Percentiles rank a stretch among this genome's conserved stretches.
Evolutionary conservation across 768 basidiomycete species (phyloP).

Genomic region (Punctularia strigosozonata): DNA sequence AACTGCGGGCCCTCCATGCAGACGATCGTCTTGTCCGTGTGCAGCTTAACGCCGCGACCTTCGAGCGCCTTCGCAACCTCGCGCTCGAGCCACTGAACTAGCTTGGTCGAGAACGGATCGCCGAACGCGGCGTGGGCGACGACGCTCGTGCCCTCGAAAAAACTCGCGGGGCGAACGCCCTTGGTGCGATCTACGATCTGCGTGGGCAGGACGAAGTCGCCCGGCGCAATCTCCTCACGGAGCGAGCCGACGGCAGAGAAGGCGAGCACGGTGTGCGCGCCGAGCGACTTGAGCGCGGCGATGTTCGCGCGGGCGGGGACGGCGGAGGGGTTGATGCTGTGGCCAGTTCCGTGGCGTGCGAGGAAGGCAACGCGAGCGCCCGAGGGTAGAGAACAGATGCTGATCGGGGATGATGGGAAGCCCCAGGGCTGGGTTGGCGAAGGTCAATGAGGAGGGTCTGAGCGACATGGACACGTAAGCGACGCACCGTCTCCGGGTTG

Average conservation of each 20-base stretch:
- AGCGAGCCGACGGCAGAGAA: constrained; percentile 95
- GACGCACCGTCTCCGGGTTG: constrained; percentile 68
- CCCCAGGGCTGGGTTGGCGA: constrained; percentile 85
- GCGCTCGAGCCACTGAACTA: constrained; percentile 54
- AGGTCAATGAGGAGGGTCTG: constrained; percentile 1
- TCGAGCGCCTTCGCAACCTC: constrained; percentile 54
- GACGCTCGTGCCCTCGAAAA: constrained; percentile 71
- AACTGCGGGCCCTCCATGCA: constrained; percentile 99
- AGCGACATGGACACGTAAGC: neutral
- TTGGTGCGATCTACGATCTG: constrained; percentile 98
- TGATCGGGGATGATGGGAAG: constrained; percentile 78
- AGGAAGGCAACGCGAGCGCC: constrained; percentile 80
- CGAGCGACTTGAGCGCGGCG: constrained; percentile 86
- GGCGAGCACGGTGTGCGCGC: constrained; percentile 80
- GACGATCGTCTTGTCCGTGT: constrained; percentile 76
- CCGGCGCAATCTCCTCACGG: constrained; percentile 85
- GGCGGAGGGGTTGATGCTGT: constrained; percentile 65
- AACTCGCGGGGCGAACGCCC: constrained; percentile 77
- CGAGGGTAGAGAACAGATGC: constrained; percentile 80
- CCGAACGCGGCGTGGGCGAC: constrained; percentile 94
- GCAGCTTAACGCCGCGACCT: constrained; percentile 53
- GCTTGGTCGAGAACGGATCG: constrained; percentile 68
- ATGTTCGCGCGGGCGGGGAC: constrained; percentile 90
- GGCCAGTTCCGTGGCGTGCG: constrained; percentile 79
- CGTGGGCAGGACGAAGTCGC: constrained; percentile 76